phyloP scores from a whole-genome alignment of 1,139 yeast species.

The Magnusiomyces magnusii region DNA sequence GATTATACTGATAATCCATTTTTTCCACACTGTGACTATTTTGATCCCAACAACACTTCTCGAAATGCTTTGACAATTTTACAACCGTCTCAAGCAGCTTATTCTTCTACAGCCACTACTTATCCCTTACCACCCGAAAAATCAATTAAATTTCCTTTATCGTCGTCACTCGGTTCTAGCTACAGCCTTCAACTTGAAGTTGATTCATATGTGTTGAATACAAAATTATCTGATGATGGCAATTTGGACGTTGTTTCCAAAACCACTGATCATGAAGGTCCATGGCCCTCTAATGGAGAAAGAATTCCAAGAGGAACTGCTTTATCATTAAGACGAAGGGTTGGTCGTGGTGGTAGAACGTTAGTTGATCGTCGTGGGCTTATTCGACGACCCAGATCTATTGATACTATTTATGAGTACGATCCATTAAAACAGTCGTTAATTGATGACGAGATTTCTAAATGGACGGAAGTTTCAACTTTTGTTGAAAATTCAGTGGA shows the following conservation, averaged over 20 bases:
- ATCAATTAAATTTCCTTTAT: constrained; percentile 26
- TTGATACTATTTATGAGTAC: constrained; percentile 3
- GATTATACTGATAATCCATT: constrained; percentile 88
- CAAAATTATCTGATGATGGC: constrained; percentile 20
- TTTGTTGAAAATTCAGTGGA: constrained; percentile 4
- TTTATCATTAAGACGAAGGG: constrained; percentile 58
- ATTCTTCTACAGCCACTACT: constrained; percentile 71
- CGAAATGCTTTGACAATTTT: constrained; percentile 36
- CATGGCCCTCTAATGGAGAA: constrained; percentile 21
- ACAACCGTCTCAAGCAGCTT: constrained; percentile 63
- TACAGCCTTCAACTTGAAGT: constrained; percentile 27
- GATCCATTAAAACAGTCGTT: constrained; percentile 16
- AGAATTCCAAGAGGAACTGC: constrained; percentile 31
- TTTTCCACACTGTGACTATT: constrained; percentile 74
- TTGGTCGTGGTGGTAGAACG: constrained; percentile 62
- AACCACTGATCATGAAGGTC: constrained; percentile 23
- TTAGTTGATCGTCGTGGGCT: constrained; percentile 66
- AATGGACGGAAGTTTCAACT: constrained; percentile 5
- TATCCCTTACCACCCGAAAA: constrained; percentile 44
- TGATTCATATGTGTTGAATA: constrained; percentile 23
- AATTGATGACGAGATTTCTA: constrained; percentile 25
- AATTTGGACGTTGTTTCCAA: constrained; percentile 22
- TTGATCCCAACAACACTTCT: constrained; percentile 38
- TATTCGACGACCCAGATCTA: constrained; percentile 25
- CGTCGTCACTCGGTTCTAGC: constrained; percentile 26